Evolutionary conservation across 2,329 filamentous ascomycete species (phyloP).

Genomic region (Aspergillus hortae): DNA sequence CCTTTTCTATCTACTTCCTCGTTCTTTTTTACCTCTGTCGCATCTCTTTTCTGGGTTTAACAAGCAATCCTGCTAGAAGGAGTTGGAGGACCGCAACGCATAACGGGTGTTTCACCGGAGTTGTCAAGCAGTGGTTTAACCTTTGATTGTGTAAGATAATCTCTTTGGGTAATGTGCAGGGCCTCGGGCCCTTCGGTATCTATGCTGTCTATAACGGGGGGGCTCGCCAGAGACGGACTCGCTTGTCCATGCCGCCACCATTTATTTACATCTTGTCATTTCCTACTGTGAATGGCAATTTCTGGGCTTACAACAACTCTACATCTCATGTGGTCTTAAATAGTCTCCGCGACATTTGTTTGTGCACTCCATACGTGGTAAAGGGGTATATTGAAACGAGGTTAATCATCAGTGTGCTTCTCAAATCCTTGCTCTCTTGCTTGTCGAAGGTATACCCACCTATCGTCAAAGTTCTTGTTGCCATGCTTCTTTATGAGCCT

Average conservation of each 20-base stretch:
- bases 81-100: constrained; percentile 6
- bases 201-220: neutral
- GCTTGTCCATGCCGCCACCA: neutral
- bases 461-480: constrained; percentile 25
- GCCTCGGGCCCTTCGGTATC: neutral
- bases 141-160: constrained; percentile 11
- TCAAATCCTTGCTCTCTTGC: constrained; percentile 20
- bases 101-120: constrained; percentile 11
- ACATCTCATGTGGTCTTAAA: neutral
- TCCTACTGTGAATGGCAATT: neutral
- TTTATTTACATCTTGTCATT: neutral
- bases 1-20: constrained; percentile 1
- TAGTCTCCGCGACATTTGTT: neutral
- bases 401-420: constrained; percentile 3
- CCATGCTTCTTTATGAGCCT: constrained; percentile 45
- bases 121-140: constrained; percentile 3
- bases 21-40: neutral
- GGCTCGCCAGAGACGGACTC: neutral
- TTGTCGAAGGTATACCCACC: constrained; percentile 36
- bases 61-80: neutral
- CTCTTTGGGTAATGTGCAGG: constrained; percentile 3
- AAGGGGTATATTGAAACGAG: neutral
- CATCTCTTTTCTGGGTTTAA: neutral
- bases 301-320: neutral
- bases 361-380: neutral